Base-by-base conservation (phyloP, 192 early-diverging fungal species). In the Rhizophagus prolifer region DNA sequence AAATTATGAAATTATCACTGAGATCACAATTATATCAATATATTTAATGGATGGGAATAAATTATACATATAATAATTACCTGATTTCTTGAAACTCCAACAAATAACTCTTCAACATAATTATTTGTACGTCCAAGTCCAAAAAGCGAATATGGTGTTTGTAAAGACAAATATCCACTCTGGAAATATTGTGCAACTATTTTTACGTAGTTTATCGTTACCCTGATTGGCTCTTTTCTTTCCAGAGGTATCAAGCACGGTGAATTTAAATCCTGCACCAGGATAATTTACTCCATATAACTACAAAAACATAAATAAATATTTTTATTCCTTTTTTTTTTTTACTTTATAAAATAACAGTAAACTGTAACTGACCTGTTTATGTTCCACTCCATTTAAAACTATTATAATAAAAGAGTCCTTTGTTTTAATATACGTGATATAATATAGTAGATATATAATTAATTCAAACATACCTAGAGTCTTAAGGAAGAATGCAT, bases 81-180 rank as follows among this genome's bases (percentile, higher is more conserved):
- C 79, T 92, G 86, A 72, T 90, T 87, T 41, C 89, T 82, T 3
- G 89, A 87, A 13, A 89, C 85, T 2, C 95, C 96, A 0, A 95
- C 95, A 81, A 95, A 95, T 80, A 98, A 83, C 70, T 94, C 91
- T 78, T 98, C 96, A 21, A 98, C 92, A 81, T 98, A 98, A 79
- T 97, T 97, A 84, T 96, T 98, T 5, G 95, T 97, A 77, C 96
- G 81, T 1, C 96, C 96, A 14, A 98, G 87, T 16, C 96, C 96
- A 74, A 96, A 92, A 3, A 95, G 82, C 14, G 87, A 88, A 58
- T 95, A 96, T 2, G 96, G 95, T 46, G 93, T 89, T 25, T 89
- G 86, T 31, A 96, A 81, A 5, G 91, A 81, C 30, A 90, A 81
- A 80, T 96, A 96, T 2, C 89, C 86, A 28, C 93, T 88, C 75